Conservation (phyloP, 352 stramenopile genomes). For the Phytophthora sp. region DNA sequence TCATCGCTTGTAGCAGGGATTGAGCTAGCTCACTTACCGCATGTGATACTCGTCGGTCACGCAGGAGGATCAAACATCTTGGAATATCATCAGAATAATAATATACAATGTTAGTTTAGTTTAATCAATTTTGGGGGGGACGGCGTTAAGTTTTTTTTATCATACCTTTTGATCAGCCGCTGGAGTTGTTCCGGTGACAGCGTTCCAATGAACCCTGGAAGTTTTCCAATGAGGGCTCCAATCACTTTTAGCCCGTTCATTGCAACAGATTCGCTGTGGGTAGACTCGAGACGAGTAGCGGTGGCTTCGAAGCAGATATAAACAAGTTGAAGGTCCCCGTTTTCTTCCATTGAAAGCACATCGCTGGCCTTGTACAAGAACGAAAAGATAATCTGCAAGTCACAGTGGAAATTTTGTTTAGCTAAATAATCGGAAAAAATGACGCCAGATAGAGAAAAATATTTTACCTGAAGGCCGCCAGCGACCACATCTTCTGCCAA, state of each 20-base stretch:
- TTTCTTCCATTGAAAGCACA: conserved; percentile 30
- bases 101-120: no score
- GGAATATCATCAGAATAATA: conserved; percentile 1
- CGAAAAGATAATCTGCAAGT: conserved; percentile 49
- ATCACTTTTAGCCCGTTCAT: conserved; percentile 69
- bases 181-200: conserved; percentile 32
- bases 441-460: not conserved
- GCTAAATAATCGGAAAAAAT: not conserved
- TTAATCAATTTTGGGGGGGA: no score
- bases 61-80: conserved; percentile 47
- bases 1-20: conserved; percentile 57
- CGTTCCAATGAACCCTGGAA: conserved; percentile 44
- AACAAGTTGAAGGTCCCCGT: conserved; percentile 28
- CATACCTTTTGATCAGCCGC: conserved; percentile 43
- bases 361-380: conserved; percentile 51
- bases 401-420: no score
- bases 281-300: conserved; percentile 27
- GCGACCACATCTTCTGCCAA: conserved; percentile 30
- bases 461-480: conserved; percentile 41
- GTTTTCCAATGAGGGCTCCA: conserved; percentile 57
- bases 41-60: conserved; percentile 34
- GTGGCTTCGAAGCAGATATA: conserved; percentile 33
- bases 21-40: conserved; percentile 51
- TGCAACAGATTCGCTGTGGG: conserved; percentile 39
- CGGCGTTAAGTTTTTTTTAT: no score